Conservation (phyloP, 2,329 filamentous ascomycete species). For the Scytalidium lignicola region DNA sequence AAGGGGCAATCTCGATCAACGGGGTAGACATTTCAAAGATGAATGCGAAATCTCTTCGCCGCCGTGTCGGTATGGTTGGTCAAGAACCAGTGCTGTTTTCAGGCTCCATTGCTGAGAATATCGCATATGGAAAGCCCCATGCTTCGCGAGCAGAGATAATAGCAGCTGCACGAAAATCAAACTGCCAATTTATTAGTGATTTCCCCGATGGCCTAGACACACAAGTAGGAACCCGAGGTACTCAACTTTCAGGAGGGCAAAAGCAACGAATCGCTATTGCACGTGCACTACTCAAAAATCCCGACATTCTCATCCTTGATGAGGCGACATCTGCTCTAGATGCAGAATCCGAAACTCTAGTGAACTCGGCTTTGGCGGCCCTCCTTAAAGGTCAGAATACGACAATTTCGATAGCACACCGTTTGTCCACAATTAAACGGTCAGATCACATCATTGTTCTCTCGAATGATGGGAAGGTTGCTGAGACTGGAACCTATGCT, state of each 20-base stretch:
- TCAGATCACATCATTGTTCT: conserved; percentile 94
- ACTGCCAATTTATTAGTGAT: conserved; percentile 94
- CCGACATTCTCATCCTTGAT: conserved; percentile 93
- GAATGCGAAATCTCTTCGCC: conserved; percentile 88
- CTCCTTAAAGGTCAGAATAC: conserved; percentile 86
- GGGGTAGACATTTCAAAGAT: conserved; percentile 77
- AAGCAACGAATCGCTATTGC: conserved; percentile 98
- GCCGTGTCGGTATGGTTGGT: conserved; percentile 90
- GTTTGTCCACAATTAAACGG: conserved; percentile 92
- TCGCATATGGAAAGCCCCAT: conserved; percentile 79
- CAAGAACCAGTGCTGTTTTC: conserved; percentile 94
- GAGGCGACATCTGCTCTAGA: conserved; percentile 95
- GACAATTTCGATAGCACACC: conserved; percentile 95
- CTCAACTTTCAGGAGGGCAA: conserved; percentile 91
- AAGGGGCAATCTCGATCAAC: conserved; percentile 75
- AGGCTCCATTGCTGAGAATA: conserved; percentile 80
- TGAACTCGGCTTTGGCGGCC: conserved; percentile 81
- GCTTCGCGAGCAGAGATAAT: conserved; percentile 79
- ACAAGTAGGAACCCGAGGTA: conserved; percentile 83
- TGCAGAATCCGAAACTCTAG: conserved; percentile 92
- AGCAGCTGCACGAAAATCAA: conserved; percentile 81
- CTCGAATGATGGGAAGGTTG: conserved; percentile 78
- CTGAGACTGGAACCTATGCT: conserved; percentile 81
- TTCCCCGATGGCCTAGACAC: conserved; percentile 96
- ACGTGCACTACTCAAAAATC: conserved; percentile 87